These are phyloP conservation scores for Ophiostoma perfectum DNA, from an alignment of 2,329 filamentous ascomycete species.

Conservation along the genomic window DNA sequence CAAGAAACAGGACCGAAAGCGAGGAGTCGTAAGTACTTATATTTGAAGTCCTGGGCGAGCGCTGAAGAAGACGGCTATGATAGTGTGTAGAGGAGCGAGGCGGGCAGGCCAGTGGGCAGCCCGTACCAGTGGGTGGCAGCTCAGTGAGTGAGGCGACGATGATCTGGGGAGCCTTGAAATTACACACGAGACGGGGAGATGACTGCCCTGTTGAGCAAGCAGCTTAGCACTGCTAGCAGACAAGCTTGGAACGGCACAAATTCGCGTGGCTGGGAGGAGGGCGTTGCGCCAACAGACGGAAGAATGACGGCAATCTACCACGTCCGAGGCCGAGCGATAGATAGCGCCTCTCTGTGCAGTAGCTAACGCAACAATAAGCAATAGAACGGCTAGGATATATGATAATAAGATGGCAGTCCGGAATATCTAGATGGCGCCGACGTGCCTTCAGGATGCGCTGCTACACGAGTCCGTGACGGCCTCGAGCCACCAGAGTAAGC, in stretches of 20 bases:
- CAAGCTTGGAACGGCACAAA: background rate
- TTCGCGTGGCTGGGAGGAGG: slow-evolving; percentile 4
- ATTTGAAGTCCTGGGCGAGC: too few relatives aligned
- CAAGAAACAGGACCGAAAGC: background rate
- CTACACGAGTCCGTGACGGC: background rate
- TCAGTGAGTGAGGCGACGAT: background rate
- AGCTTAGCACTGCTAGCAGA: background rate
- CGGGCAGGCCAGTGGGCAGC: too few relatives aligned
- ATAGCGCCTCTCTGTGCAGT: too few relatives aligned
- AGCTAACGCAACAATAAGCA: background rate
- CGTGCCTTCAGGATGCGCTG: background rate
- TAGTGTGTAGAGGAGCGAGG: too few relatives aligned
- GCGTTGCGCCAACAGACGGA: background rate
- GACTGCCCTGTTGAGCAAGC: background rate
- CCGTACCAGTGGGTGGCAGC: background rate
- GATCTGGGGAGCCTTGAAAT: background rate
- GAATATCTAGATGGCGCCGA: background rate
- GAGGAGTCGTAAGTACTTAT: background rate
- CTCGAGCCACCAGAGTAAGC: background rate
- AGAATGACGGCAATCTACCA: background rate
- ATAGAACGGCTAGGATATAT: background rate
- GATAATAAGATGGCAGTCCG: background rate
- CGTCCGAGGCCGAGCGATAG: background rate
- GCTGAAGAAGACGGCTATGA: background rate
- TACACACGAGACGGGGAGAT: slow-evolving; percentile 3